Evolutionary conservation across 768 basidiomycete genomes (phyloP), one percentile per base, ranked within the genome.

Genomic region (Leucocoprinus leucothites): DNA sequence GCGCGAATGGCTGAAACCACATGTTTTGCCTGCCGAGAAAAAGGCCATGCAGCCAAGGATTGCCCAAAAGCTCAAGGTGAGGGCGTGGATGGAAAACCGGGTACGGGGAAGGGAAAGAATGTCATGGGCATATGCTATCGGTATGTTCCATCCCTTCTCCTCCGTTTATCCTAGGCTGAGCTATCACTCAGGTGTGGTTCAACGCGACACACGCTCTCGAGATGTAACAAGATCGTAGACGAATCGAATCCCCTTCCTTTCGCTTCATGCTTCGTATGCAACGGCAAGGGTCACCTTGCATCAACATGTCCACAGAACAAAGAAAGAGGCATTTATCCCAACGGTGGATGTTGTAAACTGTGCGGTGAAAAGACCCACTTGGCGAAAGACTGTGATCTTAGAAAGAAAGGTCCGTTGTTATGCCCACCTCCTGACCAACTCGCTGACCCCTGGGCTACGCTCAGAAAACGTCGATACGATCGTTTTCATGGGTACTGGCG

Each of bases 231-330:
- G 61, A 77, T 82, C 3, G 71, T 72, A 18, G 80, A 92, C 66
- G 75, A 81, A 9, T 66, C 65, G 16, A 77, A 91, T 55, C 87
- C 89, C 1, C 75, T 93, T 2, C 95, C 94, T 1, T 94, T 84
- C 61, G 94, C 95, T 0, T 89, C 87, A 3, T 98, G 95, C 71
- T 98, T 94, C 65, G 88, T 98, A 18, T 98, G 95, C 65, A 83
- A 82, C 3, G 78, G 76, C 3, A 86, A 80, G 61, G 95, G 95
- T 1, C 95, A 98, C 65, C 79, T 98, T 1, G 90, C 91, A 2
- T 86, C 89, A 1, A 70, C 81, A 13, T 98, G 95, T 69, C 88
- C 91, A 0, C 71, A 86, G 62, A 97, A 97, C 64, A 79, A 80
- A 59, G 78, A 77, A 0, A 89, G 82, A 61, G 93, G 94, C 0